Conservation (phyloP, 768 basidiomycete genomes). For the Leccinum subtestaceum region DNA sequence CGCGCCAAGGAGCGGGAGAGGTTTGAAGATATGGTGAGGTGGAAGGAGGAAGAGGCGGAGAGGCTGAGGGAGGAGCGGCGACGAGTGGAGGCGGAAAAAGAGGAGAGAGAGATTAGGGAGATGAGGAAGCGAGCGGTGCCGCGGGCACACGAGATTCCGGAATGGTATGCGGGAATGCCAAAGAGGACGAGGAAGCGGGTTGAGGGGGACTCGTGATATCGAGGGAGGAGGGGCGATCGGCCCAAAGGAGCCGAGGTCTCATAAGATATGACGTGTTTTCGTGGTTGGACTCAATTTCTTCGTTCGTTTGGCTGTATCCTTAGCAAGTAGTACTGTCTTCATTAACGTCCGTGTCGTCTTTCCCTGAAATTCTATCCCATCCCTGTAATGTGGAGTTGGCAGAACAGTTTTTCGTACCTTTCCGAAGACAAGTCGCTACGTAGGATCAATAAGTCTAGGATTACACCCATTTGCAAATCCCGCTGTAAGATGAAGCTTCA, state of each 20-base stretch:
- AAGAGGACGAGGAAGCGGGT: constrained; percentile 37
- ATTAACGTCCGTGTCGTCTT: background rate
- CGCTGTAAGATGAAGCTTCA: background rate
- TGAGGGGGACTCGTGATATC: background rate
- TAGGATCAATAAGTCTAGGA: background rate
- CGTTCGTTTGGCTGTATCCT: background rate
- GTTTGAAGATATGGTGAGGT: constrained; percentile 58
- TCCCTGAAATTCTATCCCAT: background rate
- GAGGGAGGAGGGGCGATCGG: background rate
- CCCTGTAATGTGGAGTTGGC: background rate
- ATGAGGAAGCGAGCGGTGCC: constrained; percentile 62
- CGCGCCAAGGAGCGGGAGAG: constrained; percentile 60
- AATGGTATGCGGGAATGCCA: constrained; percentile 73
- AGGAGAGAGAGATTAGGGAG: constrained; percentile 60
- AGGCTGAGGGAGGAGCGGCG: constrained; percentile 45
- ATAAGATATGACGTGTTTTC: background rate
- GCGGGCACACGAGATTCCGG: constrained; percentile 68
- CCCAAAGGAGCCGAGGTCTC: background rate
- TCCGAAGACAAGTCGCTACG: background rate
- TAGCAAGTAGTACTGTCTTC: background rate
- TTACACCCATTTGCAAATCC: background rate
- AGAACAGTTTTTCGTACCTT: background rate
- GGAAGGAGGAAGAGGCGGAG: constrained; percentile 54
- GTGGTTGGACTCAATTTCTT: background rate
- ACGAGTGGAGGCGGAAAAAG: constrained; percentile 48